A percentile compares a stretch with the other conserved stretches of the same genome.
Evolutionary conservation across 257 asterid species (phyloP).

Genomic region (Petrea volubilis): DNA sequence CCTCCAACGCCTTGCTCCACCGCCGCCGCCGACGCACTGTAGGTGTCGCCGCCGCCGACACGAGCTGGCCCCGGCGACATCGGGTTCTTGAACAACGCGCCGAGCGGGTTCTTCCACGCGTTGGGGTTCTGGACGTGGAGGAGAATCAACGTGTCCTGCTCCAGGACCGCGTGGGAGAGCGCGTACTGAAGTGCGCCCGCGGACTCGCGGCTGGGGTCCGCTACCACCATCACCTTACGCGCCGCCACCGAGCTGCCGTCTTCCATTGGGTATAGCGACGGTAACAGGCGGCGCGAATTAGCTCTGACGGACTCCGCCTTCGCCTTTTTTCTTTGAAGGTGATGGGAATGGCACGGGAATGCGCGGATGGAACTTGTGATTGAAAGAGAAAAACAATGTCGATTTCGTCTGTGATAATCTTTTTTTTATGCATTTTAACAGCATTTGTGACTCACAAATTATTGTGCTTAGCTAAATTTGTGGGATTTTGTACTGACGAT

Average conservation of each 20-base stretch:
- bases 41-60: slow-evolving; percentile 3
- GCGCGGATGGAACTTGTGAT: slow-evolving; percentile 11
- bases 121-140: slow-evolving; percentile 53
- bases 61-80: slow-evolving; percentile 17
- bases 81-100: slow-evolving; percentile 44
- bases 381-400: neutral
- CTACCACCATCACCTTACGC: slow-evolving; percentile 76
- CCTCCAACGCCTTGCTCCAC: slow-evolving; percentile 30
- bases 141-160: slow-evolving; percentile 54
- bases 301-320: too few relatives aligned
- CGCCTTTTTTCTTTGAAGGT: neutral
- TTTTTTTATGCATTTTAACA: neutral
- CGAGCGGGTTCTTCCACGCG: slow-evolving; percentile 55
- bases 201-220: slow-evolving; percentile 70
- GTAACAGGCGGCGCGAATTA: too few relatives aligned
- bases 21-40: slow-evolving; percentile 18
- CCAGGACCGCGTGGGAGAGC: slow-evolving; percentile 58
- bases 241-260: slow-evolving; percentile 36
- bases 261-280: slow-evolving; percentile 32
- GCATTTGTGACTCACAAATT: slow-evolving; percentile 20
- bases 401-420: neutral
- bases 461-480: slow-evolving; percentile 19
- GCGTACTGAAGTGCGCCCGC: slow-evolving; percentile 72
- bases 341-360: neutral
- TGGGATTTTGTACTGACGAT: slow-evolving; percentile 18